phyloP scores from a whole-genome alignment of 1,284 basidiomycete genomes.

The Cryptococcus floricola region DNA sequence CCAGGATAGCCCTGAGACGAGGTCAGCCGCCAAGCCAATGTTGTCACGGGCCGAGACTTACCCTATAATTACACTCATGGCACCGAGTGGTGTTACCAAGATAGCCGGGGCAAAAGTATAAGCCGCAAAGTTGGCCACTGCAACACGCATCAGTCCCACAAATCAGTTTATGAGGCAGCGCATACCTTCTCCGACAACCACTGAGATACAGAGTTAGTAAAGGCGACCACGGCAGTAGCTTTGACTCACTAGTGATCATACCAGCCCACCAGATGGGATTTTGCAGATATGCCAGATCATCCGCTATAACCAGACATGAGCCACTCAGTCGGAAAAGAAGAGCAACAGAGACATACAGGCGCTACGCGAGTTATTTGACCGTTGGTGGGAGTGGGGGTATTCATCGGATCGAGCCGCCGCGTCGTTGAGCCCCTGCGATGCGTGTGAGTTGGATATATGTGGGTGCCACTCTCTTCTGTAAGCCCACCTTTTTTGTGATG shows the following conservation, averaged over 20 bases:
- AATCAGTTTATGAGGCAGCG: not conserved
- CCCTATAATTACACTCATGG: conserved; percentile 96
- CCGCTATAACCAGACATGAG: conserved; percentile 54
- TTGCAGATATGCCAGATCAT: conserved; percentile 76
- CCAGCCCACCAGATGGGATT: conserved; percentile 99
- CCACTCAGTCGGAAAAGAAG: not conserved
- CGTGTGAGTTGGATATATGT: not conserved
- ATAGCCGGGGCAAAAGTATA: conserved; percentile 98
- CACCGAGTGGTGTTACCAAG: conserved; percentile 91
- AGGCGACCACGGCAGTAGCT: not conserved
- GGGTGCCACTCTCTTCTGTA: not conserved
- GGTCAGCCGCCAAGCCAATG: not conserved
- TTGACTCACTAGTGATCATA: conserved; percentile 77
- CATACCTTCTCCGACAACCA: conserved; percentile 83
- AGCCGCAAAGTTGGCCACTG: conserved; percentile 97
- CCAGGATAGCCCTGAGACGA: conserved; percentile 71
- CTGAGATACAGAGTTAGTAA: conserved; percentile 51
- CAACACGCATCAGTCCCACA: not conserved
- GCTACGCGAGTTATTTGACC: conserved; percentile 55
- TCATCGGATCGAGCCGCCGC: conserved; percentile 59
- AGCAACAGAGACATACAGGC: conserved; percentile 58
- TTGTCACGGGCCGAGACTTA: conserved; percentile 34
- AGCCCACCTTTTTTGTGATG: conserved; percentile 86
- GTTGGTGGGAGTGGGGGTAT: conserved; percentile 67
- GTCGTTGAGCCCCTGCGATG: conserved; percentile 70